phyloP scores from a whole-genome alignment of 371 early-diverging fungal genomes.

The Smittium culicis region DNA sequence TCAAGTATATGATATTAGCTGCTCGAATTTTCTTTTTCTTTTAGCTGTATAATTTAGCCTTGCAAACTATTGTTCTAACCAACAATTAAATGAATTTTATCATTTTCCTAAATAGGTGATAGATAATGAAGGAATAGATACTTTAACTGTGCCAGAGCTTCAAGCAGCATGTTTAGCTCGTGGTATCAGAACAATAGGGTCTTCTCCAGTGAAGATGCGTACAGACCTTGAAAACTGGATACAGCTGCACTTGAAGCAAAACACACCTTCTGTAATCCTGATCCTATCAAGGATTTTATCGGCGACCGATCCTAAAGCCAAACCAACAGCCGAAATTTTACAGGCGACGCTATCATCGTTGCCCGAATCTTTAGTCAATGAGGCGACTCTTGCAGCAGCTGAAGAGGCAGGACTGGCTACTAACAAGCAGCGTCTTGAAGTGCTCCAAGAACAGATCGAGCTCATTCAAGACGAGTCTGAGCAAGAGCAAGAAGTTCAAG shows the following conservation, averaged over 20 bases:
- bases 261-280: conserved; percentile 83
- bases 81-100: too few relatives aligned
- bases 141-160: conserved; percentile 70
- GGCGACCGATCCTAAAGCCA: conserved; percentile 47
- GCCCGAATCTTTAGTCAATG: conserved; percentile 78
- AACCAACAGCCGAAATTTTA: conserved; percentile 54
- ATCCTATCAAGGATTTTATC: conserved; percentile 83
- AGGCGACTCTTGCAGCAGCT: conserved; percentile 74
- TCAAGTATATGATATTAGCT: too few relatives aligned
- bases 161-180: conserved; percentile 77
- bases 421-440: conserved; percentile 82
- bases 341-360: conserved; percentile 85
- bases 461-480: conserved; percentile 80
- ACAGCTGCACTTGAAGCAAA: conserved; percentile 77
- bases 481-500: conserved; percentile 34
- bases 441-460: conserved; percentile 88
- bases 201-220: conserved; percentile 72
- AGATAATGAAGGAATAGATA: conserved; percentile 73
- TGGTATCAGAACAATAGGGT: conserved; percentile 77
- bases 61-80: too few relatives aligned
- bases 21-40: too few relatives aligned
- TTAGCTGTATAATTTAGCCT: too few relatives aligned
- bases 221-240: conserved; percentile 86
- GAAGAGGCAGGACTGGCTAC: conserved; percentile 79
- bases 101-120: conserved; percentile 41